phyloP scores from a whole-genome alignment of 768 basidiomycete genomes.

The Pleurotus tuber-regium region DNA sequence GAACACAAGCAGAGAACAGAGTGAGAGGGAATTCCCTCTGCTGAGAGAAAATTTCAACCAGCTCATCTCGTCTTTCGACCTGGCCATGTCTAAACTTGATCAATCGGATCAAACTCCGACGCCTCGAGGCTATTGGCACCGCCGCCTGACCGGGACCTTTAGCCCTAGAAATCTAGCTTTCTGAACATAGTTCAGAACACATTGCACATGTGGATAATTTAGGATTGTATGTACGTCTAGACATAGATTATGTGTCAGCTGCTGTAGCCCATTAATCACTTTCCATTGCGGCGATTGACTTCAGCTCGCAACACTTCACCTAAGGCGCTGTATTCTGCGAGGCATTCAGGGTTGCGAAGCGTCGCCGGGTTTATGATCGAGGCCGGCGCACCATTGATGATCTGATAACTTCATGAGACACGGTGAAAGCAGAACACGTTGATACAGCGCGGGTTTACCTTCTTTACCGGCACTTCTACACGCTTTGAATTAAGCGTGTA shows the following conservation, averaged over 20 bases:
- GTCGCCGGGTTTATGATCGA: slow-evolving; percentile 70
- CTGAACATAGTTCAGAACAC: too few relatives aligned
- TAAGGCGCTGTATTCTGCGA: slow-evolving; percentile 56
- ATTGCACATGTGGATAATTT: too few relatives aligned
- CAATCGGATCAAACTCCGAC: slow-evolving; percentile 12
- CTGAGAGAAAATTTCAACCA: background rate
- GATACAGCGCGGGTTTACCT: slow-evolving; percentile 37
- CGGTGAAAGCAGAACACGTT: slow-evolving; percentile 17
- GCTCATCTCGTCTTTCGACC: background rate
- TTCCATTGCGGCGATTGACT: slow-evolving; percentile 20
- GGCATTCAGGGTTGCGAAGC: slow-evolving; percentile 70
- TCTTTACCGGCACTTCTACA: slow-evolving; percentile 77
- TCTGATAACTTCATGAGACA: slow-evolving; percentile 36
- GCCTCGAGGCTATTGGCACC: slow-evolving; percentile 15
- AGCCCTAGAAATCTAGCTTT: too few relatives aligned
- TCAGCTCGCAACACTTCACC: slow-evolving; percentile 50
- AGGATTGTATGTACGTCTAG: too few relatives aligned
- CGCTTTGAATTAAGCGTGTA: slow-evolving; percentile 82
- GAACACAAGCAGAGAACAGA: background rate
- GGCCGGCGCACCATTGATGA: slow-evolving; percentile 76
- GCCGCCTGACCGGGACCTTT: too few relatives aligned
- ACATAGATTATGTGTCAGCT: too few relatives aligned
- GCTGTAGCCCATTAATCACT: too few relatives aligned
- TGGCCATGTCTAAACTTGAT: slow-evolving; percentile 1
- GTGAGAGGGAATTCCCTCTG: background rate